Evolutionary conservation across 169 alveolate genomes (phyloP).

Genomic region (Cryptosporidium ubiquitum): DNA sequence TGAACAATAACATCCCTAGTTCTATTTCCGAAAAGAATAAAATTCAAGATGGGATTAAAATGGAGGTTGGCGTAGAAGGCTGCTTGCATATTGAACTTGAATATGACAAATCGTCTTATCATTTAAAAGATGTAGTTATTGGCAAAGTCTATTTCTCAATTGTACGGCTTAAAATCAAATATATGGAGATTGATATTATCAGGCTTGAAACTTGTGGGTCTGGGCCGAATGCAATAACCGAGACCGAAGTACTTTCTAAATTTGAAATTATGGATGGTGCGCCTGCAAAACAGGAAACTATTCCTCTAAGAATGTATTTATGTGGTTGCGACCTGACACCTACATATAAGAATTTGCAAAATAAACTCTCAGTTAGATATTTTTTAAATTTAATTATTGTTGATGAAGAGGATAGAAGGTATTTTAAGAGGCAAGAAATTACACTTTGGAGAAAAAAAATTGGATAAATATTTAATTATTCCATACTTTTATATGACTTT

Average conservation of each 20-base stretch:
- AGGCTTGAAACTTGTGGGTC: constrained; percentile 87
- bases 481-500: not conserved
- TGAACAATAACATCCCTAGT: constrained; percentile 28
- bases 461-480: constrained; percentile 78
- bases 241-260: constrained; percentile 94
- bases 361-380: constrained; percentile 95
- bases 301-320: constrained; percentile 96
- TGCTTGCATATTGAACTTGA: constrained; percentile 89
- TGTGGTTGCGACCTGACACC: constrained; percentile 98
- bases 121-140: constrained; percentile 95
- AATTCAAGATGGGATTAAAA: constrained; percentile 44
- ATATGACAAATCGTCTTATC: constrained; percentile 93
- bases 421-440: constrained; percentile 96
- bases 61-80: constrained; percentile 98
- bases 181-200: constrained; percentile 93
- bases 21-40: constrained; percentile 36
- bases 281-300: constrained; percentile 94
- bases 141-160: constrained; percentile 97
- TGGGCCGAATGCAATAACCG: constrained; percentile 87
- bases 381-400: constrained; percentile 96
- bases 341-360: constrained; percentile 94
- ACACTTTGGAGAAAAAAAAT: constrained; percentile 95
- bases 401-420: constrained; percentile 97
- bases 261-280: constrained; percentile 99
- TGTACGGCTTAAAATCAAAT: constrained; percentile 97